These are phyloP conservation scores for Taphrina betulina DNA, from an alignment of 1,139 yeast genomes.

Conservation along the genomic window DNA sequence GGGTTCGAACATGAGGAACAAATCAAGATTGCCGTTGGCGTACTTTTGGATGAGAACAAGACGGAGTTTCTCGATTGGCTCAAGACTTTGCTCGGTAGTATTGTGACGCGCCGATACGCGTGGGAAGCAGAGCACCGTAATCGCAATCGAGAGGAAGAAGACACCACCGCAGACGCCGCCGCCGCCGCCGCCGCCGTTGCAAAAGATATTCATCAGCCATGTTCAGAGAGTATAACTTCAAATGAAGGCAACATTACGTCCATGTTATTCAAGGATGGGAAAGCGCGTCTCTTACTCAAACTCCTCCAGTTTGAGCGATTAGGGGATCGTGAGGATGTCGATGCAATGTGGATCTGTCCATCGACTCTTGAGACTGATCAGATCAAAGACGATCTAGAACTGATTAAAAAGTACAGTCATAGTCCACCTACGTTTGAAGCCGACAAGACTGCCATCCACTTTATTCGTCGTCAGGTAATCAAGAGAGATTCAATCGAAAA, in stretches of 20 bases:
- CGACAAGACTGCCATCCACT: slow-evolving; percentile 31
- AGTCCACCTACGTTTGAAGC: slow-evolving; percentile 36
- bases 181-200: neutral
- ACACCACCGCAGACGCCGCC: neutral
- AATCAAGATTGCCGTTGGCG: slow-evolving; percentile 32
- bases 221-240: neutral
- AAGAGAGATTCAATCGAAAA: slow-evolving; percentile 3
- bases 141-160: neutral
- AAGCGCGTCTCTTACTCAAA: slow-evolving; percentile 31
- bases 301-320: slow-evolving; percentile 26
- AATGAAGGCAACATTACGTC: slow-evolving; percentile 28
- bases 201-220: neutral
- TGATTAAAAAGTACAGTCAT: slow-evolving; percentile 27
- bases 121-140: slow-evolving; percentile 22
- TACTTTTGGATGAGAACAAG: slow-evolving; percentile 34
- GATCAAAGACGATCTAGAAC: slow-evolving; percentile 13
- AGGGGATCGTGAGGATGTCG: slow-evolving; percentile 12
- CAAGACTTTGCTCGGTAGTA: slow-evolving; percentile 13
- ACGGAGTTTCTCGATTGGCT: slow-evolving; percentile 32
- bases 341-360: slow-evolving; percentile 31
- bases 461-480: slow-evolving; percentile 28
- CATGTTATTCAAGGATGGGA: slow-evolving; percentile 34
- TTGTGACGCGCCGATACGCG: slow-evolving; percentile 20
- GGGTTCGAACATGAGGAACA: slow-evolving; percentile 29
- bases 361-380: slow-evolving; percentile 19